These are phyloP conservation scores for Bipolaris zeicola DNA, from an alignment of 2,329 filamentous ascomycete genomes.

Conservation along the genomic window DNA sequence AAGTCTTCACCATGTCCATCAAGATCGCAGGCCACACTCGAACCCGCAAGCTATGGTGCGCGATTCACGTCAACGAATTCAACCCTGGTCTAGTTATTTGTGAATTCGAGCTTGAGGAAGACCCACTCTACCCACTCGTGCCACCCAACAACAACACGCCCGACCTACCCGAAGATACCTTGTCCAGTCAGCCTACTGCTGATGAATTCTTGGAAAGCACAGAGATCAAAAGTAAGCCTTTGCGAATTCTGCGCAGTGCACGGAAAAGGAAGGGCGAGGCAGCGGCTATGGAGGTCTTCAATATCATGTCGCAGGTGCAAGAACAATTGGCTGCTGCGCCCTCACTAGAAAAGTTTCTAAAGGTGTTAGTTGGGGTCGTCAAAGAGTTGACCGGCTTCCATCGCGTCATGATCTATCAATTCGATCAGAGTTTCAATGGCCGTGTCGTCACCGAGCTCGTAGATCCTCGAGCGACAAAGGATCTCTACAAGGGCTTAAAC, in stretches of 20 bases:
- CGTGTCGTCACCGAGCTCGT: constrained; percentile 87
- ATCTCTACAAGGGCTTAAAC: constrained; percentile 84
- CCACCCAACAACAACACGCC: constrained; percentile 63
- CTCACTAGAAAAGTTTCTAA: constrained; percentile 74
- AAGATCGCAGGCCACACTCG: constrained; percentile 59
- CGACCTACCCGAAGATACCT: constrained; percentile 72
- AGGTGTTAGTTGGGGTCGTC: constrained; percentile 81
- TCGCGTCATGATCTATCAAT: constrained; percentile 91
- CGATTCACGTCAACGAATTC: constrained; percentile 74
- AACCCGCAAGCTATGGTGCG: constrained; percentile 80
- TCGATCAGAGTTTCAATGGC: constrained; percentile 81
- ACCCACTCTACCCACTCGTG: constrained; percentile 69
- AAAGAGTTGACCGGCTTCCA: constrained; percentile 92
- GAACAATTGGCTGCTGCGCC: constrained; percentile 79
- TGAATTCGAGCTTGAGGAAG: constrained; percentile 87
- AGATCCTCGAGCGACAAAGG: constrained; percentile 77
- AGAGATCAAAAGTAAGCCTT: constrained; percentile 72
- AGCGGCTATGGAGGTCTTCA: constrained; percentile 86
- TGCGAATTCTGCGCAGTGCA: constrained; percentile 77
- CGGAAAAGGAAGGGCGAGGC: constrained; percentile 77
- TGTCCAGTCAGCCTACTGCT: constrained; percentile 72
- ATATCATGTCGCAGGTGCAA: constrained; percentile 89
- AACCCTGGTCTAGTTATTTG: constrained; percentile 74
- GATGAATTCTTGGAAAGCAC: constrained; percentile 80
- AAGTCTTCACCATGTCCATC: constrained; percentile 81